These are phyloP conservation scores for Hypoxylon fragiforme DNA, from an alignment of 495 filamentous ascomycete species.

Conservation along the genomic window DNA sequence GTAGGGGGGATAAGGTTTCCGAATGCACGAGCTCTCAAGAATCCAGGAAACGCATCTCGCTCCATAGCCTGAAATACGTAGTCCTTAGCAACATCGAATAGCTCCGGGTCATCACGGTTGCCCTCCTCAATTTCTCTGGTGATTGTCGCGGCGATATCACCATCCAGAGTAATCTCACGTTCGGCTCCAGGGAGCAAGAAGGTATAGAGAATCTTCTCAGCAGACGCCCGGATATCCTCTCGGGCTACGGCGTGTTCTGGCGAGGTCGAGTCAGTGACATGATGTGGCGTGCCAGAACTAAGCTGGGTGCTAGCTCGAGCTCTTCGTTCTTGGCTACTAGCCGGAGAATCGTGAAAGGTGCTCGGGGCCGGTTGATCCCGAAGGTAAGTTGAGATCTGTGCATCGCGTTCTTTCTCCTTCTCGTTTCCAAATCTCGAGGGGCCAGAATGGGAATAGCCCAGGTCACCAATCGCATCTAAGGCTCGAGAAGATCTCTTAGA, in stretches of 20 bases:
- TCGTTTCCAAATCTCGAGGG: slow-evolving; percentile 53
- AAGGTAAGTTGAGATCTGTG: slow-evolving; percentile 85
- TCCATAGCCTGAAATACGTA: slow-evolving; percentile 99
- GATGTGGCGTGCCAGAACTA: slow-evolving; percentile 53
- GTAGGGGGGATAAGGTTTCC: slow-evolving; percentile 92
- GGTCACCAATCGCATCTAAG: slow-evolving; percentile 70
- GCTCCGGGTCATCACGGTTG: slow-evolving; percentile 90
- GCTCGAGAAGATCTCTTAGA: slow-evolving; percentile 83
- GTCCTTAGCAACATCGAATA: slow-evolving; percentile 96
- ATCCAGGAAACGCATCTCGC: slow-evolving; percentile 94
- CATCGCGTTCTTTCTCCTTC: slow-evolving; percentile 71
- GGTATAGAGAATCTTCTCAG: slow-evolving; percentile 96
- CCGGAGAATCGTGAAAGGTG: slow-evolving; percentile 62
- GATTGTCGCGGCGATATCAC: slow-evolving; percentile 79
- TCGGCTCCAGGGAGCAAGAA: slow-evolving; percentile 91
- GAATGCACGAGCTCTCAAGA: slow-evolving; percentile 89
- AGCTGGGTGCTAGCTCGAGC: slow-evolving; percentile 68
- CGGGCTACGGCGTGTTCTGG: slow-evolving; percentile 82
- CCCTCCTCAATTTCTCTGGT: slow-evolving; percentile 83
- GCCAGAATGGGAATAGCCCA: slow-evolving; percentile 60
- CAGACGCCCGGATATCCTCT: slow-evolving; percentile 85
- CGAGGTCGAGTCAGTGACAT: slow-evolving; percentile 69
- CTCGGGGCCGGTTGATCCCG: slow-evolving; percentile 67
- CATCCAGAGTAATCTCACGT: slow-evolving; percentile 90
- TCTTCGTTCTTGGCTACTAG: slow-evolving; percentile 65